A percentile compares a stretch with the other conserved stretches of the same genome.
phyloP scores from a whole-genome alignment of 1,284 basidiomycete genomes.

The Ustilago hordei region DNA sequence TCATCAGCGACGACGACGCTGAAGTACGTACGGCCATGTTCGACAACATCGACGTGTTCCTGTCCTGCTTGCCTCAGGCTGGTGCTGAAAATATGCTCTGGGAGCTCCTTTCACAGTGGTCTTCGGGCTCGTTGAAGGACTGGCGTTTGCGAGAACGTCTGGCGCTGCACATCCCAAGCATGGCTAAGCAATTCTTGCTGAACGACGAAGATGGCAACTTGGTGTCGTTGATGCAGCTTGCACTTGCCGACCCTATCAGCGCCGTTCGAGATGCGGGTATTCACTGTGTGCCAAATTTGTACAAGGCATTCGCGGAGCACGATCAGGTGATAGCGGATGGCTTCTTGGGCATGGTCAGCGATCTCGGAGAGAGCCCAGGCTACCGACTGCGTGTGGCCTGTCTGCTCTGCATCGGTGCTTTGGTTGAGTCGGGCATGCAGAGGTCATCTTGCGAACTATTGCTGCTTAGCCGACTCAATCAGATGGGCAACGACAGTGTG shows the following conservation, averaged over 20 bases:
- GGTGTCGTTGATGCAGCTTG: slow-evolving; percentile 75
- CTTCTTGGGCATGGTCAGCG: slow-evolving; percentile 66
- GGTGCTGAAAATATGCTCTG: slow-evolving; percentile 75
- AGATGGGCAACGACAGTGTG: slow-evolving; percentile 78
- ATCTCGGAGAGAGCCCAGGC: slow-evolving; percentile 59
- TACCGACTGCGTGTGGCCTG: slow-evolving; percentile 64
- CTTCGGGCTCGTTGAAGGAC: slow-evolving; percentile 75
- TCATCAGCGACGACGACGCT: slow-evolving; percentile 76
- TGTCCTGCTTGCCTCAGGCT: slow-evolving; percentile 74
- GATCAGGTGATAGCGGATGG: slow-evolving; percentile 59
- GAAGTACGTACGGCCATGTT: slow-evolving; percentile 75
- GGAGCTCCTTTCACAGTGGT: slow-evolving; percentile 76
- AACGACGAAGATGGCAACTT: slow-evolving; percentile 66
- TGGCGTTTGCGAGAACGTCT: slow-evolving; percentile 86
- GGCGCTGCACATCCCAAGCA: slow-evolving; percentile 74
- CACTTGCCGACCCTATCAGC: slow-evolving; percentile 82
- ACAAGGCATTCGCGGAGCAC: slow-evolving; percentile 58
- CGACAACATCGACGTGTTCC: slow-evolving; percentile 70
- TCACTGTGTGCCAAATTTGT: slow-evolving; percentile 72
- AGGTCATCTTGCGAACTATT: slow-evolving; percentile 73
- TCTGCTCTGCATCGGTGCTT: slow-evolving; percentile 54
- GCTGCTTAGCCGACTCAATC: slow-evolving; percentile 75
- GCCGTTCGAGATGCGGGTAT: slow-evolving; percentile 85
- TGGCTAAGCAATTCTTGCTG: slow-evolving; percentile 71
- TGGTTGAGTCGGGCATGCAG: slow-evolving; percentile 57